phyloP scores from a whole-genome alignment of 2,329 filamentous ascomycete species.

The Aspergillus pseudoterreus region DNA sequence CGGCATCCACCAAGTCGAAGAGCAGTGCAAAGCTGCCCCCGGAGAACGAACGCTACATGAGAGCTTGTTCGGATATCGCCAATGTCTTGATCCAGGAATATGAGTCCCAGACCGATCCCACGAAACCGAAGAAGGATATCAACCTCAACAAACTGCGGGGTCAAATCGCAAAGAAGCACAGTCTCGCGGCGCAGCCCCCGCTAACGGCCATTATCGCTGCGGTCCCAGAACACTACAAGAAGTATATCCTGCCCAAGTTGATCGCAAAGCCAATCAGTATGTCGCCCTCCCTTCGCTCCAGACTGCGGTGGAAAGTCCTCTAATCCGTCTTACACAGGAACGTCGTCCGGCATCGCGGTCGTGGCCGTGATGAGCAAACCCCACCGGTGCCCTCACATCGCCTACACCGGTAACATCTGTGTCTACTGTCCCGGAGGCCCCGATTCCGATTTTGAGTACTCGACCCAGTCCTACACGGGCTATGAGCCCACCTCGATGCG shows the following conservation, averaged over 20 bases:
- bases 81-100: slow-evolving; percentile 92
- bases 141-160: slow-evolving; percentile 87
- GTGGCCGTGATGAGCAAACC: slow-evolving; percentile 99
- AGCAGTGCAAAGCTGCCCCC: slow-evolving; percentile 76
- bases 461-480: slow-evolving; percentile 96
- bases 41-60: slow-evolving; percentile 90
- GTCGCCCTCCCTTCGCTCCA: slow-evolving; percentile 22
- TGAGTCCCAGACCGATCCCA: slow-evolving; percentile 71
- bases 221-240: slow-evolving; percentile 99
- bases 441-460: slow-evolving; percentile 98
- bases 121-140: slow-evolving; percentile 74
- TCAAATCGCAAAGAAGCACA: slow-evolving; percentile 89
- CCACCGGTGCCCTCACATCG: slow-evolving; percentile 94
- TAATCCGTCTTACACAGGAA: slow-evolving; percentile 53
- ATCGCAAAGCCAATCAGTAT: slow-evolving; percentile 93
- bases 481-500: slow-evolving; percentile 99
- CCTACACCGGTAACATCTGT: slow-evolving; percentile 98
- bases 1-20: slow-evolving; percentile 48
- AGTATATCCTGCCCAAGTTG: slow-evolving; percentile 93
- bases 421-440: slow-evolving; percentile 97
- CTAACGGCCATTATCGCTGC: slow-evolving; percentile 96
- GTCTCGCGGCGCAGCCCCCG: slow-evolving; percentile 79
- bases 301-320: not conserved
- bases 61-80: slow-evolving; percentile 93
- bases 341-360: slow-evolving; percentile 93